These are phyloP conservation scores for Dioszegia aurantiaca DNA, from an alignment of 768 basidiomycete species.

Conservation along the genomic window DNA sequence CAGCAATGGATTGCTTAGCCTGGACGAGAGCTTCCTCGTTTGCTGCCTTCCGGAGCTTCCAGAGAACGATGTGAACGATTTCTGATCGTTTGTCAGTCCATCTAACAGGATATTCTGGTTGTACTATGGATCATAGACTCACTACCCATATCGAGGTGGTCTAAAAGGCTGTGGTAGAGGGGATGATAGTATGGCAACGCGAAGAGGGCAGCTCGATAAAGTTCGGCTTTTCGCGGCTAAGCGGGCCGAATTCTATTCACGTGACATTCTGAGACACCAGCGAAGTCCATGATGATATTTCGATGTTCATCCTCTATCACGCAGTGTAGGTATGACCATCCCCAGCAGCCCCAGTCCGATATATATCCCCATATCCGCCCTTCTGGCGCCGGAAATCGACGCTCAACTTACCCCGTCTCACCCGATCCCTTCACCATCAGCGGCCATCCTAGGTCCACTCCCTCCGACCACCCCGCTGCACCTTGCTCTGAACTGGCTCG, in stretches of 20 bases:
- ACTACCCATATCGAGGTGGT: constrained; percentile 15
- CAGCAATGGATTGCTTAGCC: constrained; percentile 38
- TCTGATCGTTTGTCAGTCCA: constrained; percentile 20
- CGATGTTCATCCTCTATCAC: not conserved
- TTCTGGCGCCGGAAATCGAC: constrained; percentile 14
- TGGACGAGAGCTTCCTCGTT: constrained; percentile 28
- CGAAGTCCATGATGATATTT: too few relatives aligned
- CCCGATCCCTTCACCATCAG: constrained; percentile 14
- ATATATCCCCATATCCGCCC: constrained; percentile 17
- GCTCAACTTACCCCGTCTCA: not conserved
- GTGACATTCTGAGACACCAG: not conserved
- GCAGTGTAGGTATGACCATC: not conserved
- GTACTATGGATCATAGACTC: not conserved
- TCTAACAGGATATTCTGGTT: too few relatives aligned
- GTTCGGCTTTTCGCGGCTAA: not conserved
- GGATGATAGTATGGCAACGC: too few relatives aligned
- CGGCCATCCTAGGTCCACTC: constrained; percentile 30
- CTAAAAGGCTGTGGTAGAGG: not conserved
- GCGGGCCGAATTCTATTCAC: not conserved
- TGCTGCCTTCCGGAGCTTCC: constrained; percentile 31
- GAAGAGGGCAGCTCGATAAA: too few relatives aligned
- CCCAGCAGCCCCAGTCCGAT: not conserved
- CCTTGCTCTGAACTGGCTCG: constrained; percentile 34
- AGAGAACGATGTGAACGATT: constrained; percentile 51
- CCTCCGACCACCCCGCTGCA: constrained; percentile 32